A percentile compares a stretch with the other conserved stretches of the same genome.
Conservation (phyloP, 2,329 filamentous ascomycete species). For the Ceratocystis diversiconidia region DNA sequence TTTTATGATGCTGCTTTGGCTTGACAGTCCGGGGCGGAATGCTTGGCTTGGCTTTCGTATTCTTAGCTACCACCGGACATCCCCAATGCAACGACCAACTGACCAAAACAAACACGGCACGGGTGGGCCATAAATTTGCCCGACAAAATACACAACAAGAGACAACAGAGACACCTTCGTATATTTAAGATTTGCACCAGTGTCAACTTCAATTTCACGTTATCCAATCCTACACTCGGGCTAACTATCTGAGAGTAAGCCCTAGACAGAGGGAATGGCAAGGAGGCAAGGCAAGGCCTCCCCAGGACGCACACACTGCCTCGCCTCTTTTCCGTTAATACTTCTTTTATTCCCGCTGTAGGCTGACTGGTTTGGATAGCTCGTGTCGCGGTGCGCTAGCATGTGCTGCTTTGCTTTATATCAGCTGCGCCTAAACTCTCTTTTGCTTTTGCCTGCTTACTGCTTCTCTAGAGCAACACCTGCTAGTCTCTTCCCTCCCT, state of each 20-base stretch:
- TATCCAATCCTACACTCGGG: neutral
- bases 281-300: too few species aligned
- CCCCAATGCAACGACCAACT: neutral
- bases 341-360: too few species aligned
- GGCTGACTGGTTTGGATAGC: too few species aligned
- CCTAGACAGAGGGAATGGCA: neutral
- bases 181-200: neutral
- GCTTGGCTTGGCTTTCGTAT: neutral
- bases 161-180: neutral
- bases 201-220: neutral
- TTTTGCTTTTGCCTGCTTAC: neutral
- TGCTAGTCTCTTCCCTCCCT: too few species aligned
- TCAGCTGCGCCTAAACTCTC: neutral
- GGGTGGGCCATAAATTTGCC: neutral
- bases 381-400: neutral
- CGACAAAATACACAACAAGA: neutral
- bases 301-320: too few species aligned
- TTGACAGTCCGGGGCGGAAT: neutral
- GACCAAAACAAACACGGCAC: neutral
- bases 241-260: neutral
- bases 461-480: neutral
- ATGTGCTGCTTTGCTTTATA: neutral
- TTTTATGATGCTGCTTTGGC: neutral
- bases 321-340: too few species aligned
- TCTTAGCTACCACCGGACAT: constrained; percentile 1